Percentiles rank a stretch among this genome's conserved stretches.
These are phyloP conservation scores for Penicillium sp. DNA, from an alignment of 2,329 filamentous ascomycete genomes.

Conservation along the genomic window DNA sequence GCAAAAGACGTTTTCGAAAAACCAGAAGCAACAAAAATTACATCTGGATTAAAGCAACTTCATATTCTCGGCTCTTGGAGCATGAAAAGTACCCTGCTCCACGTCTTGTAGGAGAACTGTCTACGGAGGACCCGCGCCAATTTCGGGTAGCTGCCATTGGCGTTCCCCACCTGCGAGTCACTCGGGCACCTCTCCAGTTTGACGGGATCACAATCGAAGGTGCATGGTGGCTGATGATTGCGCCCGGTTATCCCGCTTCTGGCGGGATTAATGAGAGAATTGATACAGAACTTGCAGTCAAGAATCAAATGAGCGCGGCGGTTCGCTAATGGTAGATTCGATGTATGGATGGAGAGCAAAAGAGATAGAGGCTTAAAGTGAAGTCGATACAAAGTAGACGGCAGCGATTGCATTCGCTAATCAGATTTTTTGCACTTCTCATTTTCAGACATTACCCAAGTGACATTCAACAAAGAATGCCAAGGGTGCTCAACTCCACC, in stretches of 20 bases:
- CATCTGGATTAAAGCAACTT: neutral
- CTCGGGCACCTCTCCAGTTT: neutral
- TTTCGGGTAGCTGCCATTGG: slow-evolving; percentile 1
- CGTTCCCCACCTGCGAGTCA: neutral
- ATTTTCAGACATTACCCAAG: too few relatives aligned
- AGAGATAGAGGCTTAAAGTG: too few relatives aligned
- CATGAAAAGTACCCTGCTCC: neutral
- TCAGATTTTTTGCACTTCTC: too few relatives aligned
- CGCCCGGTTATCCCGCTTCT: neutral
- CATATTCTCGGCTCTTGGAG: neutral
- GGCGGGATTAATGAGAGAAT: too few relatives aligned
- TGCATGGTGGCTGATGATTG: neutral
- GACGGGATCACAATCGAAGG: neutral
- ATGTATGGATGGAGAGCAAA: too few relatives aligned
- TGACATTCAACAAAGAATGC: too few relatives aligned
- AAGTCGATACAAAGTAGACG: too few relatives aligned
- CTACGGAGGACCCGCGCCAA: neutral
- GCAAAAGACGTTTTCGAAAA: neutral
- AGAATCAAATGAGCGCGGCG: too few relatives aligned
- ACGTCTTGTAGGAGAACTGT: neutral
- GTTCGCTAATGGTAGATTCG: too few relatives aligned
- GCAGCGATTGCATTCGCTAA: too few relatives aligned
- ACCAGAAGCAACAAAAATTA: neutral
- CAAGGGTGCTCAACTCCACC: too few relatives aligned
- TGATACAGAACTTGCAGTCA: too few relatives aligned